A percentile compares a stretch with the other conserved stretches of the same genome.
Evolutionary conservation across 2,329 filamentous ascomycete genomes (phyloP).

Genomic region (Alternaria arbusti): DNA sequence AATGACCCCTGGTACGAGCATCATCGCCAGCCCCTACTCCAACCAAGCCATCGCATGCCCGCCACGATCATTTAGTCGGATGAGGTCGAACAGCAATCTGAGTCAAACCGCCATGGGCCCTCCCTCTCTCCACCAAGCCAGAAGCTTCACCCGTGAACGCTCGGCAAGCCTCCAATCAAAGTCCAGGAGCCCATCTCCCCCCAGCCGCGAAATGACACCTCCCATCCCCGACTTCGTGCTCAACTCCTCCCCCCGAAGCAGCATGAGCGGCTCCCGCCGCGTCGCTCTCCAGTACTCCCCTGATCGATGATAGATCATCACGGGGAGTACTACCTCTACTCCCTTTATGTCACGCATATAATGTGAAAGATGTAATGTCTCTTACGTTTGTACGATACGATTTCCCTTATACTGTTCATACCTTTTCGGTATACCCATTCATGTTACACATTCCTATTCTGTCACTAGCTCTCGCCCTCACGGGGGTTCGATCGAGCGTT

Average conservation of each 20-base stretch:
- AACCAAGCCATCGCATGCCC: slow-evolving; percentile 64
- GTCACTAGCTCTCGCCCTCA: slow-evolving; percentile 20
- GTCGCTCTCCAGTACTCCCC: slow-evolving; percentile 35
- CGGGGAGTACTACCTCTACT: neutral
- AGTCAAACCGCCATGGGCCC: slow-evolving; percentile 19
- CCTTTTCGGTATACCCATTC: slow-evolving; percentile 1
- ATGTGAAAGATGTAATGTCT: slow-evolving; percentile 8
- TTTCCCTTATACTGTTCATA: slow-evolving; percentile 2
- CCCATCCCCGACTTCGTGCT: slow-evolving; percentile 54
- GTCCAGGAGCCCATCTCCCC: slow-evolving; percentile 45
- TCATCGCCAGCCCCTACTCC: slow-evolving; percentile 72
- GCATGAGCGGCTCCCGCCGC: slow-evolving; percentile 40
- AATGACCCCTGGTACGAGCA: slow-evolving; percentile 70
- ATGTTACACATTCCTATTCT: slow-evolving; percentile 1
- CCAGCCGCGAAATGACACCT: slow-evolving; percentile 48
- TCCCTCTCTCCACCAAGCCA: slow-evolving; percentile 30
- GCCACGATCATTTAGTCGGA: slow-evolving; percentile 44
- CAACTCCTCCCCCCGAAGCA: slow-evolving; percentile 49
- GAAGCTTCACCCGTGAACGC: slow-evolving; percentile 31
- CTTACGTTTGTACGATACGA: slow-evolving; percentile 14
- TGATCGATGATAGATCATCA: slow-evolving; percentile 20
- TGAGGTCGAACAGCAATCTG: slow-evolving; percentile 43
- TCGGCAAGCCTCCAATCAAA: slow-evolving; percentile 23
- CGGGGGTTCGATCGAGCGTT: slow-evolving; percentile 25
- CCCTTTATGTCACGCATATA: neutral